Evolutionary conservation across 371 early-diverging fungal species (phyloP), one percentile per base, ranked within the genome.

Genomic region (Zychaea mexicana): DNA sequence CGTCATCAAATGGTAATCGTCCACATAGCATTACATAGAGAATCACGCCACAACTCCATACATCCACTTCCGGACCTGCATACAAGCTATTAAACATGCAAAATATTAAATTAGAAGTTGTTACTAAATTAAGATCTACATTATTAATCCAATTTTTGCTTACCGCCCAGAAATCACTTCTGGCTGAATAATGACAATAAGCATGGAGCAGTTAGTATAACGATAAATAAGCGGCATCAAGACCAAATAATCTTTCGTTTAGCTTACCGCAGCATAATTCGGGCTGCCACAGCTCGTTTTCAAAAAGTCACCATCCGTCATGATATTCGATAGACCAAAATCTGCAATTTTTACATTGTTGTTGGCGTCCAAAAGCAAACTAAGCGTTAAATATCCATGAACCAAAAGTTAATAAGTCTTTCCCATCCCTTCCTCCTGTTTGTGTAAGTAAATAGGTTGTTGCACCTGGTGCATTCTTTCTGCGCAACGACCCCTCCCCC

Each of bases 21-120:
- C 99, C 99, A 75, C 96, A 96, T n/a, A 99, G 86, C 96, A 99
- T 96, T n/a, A 98, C 99, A 74, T 98, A 99, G 19, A 99, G 83
- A 62, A 99, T 96, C 6, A 99, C 98, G 24, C 99, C 99, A 70
- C 97, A 95, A 69, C 94, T 94, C 99, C 99, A 99, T 2, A 99
- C 94, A 84, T 99, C 99, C 5, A 99, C 96, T 78, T 98, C 99
- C 6, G 98, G 96, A 12, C 99, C 99, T 24, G 94, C 94, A 71
- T 99, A 99, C 32, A 94, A 72, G 60, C 88, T 85, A 19, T 12
- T n/a, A n/a, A n/a, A n/a, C n/a, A n/a, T n/a, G n/a, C n/a, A n/a
- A n/a, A n/a, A n/a, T n/a, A n/a, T n/a, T n/a, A n/a, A n/a, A n/a
- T n/a, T n/a, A n/a, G n/a, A n/a, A n/a, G n/a, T n/a, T n/a, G n/a